These are phyloP conservation scores for Rhazya stricta DNA, from an alignment of 257 asterid species.

Conservation along the genomic window DNA sequence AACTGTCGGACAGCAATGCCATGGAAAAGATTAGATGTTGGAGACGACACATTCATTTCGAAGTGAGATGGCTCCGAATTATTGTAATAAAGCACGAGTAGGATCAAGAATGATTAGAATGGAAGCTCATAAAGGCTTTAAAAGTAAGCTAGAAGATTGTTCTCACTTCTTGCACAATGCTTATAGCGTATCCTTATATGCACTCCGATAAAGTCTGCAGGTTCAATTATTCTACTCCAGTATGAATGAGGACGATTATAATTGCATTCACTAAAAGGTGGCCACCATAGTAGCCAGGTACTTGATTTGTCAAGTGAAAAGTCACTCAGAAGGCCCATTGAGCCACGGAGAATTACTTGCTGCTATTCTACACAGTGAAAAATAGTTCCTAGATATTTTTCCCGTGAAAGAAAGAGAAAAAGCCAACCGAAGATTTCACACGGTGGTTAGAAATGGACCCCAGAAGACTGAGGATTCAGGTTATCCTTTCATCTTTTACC, in stretches of 20 bases:
- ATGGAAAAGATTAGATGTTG: background rate
- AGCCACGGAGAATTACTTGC: background rate
- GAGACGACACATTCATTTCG: conserved; percentile 28
- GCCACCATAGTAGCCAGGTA: background rate
- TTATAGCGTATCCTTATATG: background rate
- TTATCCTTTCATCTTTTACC: background rate
- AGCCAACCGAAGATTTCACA: conserved; percentile 15
- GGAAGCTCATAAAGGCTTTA: background rate
- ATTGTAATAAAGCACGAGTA: conserved; percentile 23
- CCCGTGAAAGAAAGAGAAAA: background rate
- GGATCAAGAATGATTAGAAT: conserved; percentile 10
- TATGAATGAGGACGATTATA: background rate
- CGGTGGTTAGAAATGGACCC: conserved; percentile 4
- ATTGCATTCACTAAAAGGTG: background rate
- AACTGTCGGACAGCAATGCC: conserved; percentile 12
- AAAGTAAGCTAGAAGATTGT: conserved; percentile 15
- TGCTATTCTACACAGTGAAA: background rate
- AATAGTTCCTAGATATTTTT: conserved; percentile 7
- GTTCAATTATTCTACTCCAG: background rate
- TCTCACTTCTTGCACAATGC: conserved; percentile 1
- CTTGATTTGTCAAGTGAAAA: background rate
- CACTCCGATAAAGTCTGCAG: background rate
- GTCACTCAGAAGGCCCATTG: background rate
- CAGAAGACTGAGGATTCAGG: background rate
- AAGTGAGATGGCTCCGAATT: conserved; percentile 18